Evolutionary conservation across 164 flowering plant species (phyloP).

Genomic region (Dillenia turbinata): DNA sequence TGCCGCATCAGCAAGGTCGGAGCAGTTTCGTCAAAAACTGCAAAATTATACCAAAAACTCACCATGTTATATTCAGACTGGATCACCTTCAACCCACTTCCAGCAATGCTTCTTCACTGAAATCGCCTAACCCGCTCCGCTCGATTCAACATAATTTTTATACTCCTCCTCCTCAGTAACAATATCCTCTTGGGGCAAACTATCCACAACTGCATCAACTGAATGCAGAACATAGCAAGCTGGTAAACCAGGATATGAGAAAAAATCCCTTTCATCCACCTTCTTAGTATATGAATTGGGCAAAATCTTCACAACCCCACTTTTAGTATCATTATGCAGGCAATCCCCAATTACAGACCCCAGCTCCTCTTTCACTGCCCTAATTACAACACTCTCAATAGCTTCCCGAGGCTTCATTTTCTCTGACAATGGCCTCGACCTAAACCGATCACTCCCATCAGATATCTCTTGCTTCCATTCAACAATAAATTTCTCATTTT

Average conservation of each 20-base stretch:
- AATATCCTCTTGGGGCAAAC: too few species aligned
- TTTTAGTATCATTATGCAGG: slow-evolving; percentile 1
- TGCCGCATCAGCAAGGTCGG: not conserved
- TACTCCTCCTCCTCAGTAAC: too few species aligned
- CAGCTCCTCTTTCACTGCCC: slow-evolving; percentile 83
- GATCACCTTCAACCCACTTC: slow-evolving; percentile 2
- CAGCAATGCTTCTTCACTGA: slow-evolving; percentile 6
- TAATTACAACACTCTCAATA: slow-evolving; percentile 44
- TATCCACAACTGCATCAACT: too few species aligned
- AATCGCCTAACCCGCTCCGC: not conserved
- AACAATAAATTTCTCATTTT: slow-evolving; percentile 29
- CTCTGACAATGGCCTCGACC: slow-evolving; percentile 79
- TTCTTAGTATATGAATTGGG: slow-evolving; percentile 53
- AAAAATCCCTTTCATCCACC: slow-evolving; percentile 46
- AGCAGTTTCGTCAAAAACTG: not conserved
- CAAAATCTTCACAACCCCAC: slow-evolving; percentile 37
- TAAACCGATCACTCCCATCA: slow-evolving; percentile 53
- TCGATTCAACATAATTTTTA: not conserved
- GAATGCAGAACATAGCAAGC: too few species aligned
- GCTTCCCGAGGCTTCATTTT: slow-evolving; percentile 87
- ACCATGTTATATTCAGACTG: not conserved
- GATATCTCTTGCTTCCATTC: slow-evolving; percentile 82
- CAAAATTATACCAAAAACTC: not conserved
- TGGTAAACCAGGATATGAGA: not conserved
- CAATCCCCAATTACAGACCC: slow-evolving; percentile 38